Evolutionary conservation across 2,329 filamentous ascomycete genomes (phyloP), one percentile per base, ranked within the genome.

Genomic region (Apiospora kogelbergensis): DNA sequence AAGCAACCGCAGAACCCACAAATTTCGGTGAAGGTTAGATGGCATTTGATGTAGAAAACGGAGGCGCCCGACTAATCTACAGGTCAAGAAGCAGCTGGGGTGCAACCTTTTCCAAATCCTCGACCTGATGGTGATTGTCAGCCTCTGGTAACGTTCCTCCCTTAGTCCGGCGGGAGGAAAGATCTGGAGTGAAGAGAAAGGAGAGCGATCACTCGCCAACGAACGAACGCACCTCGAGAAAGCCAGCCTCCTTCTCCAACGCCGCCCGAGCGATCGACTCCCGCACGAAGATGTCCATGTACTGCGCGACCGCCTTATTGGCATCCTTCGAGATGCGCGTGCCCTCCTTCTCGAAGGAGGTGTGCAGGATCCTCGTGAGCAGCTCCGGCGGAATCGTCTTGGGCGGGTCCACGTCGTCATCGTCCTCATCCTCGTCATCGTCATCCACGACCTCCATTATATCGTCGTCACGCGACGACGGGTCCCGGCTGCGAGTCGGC

Each of bases 281-380:
- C 71, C 92, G 87, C 67, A 97, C 92, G 81, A 98, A 98, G 0
- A 95, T 89, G 80, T 98, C 94, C 80, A 98, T 87, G 78, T 98
- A 98, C 81, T 91, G 94, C 17, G 90, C 91, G 69, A 95, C 87
- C 1, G 94, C 88, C 7, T 83, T 86, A 78, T 95, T 93, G 4
- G 94, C 94, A 76, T 94, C 92, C 74, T 89, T 90, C 9, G 90
- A 90, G 72, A 97, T 90, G 73, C 91, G 86, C 30, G 92, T 95
- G 68, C 87, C 86, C 65, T 91, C 87, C 70, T 87, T 85, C 74
- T 91, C 85, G 76, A 98, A 97, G 77, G 92, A 89, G 74, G 95
- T 89, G 77, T 97, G 91, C 42, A 98, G 83, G 3, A 98, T 82
- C 44, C 90, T 88, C 11, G 92, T 91, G 48, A 98, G 81, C 0